Evolutionary conservation across 352 stramenopile genomes (phyloP).

Genomic region (Pythium brassicae): DNA sequence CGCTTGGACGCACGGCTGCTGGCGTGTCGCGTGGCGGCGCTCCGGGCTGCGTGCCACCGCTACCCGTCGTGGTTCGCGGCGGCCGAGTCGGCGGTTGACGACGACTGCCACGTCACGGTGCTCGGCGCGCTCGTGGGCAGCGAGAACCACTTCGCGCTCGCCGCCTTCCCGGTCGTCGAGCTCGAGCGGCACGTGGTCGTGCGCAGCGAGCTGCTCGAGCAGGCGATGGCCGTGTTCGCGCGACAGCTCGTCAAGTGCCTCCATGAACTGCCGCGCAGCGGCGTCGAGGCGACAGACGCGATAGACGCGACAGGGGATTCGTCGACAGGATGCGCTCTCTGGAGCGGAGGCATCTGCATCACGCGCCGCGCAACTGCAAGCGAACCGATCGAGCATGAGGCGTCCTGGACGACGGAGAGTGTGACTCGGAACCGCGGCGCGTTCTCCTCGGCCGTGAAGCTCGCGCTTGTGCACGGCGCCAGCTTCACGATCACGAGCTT

Average conservation of each 20-base stretch:
- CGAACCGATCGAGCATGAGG: neutral
- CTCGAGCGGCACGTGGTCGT: slow-evolving; percentile 40
- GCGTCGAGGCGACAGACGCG: too few species aligned
- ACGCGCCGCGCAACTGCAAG: neutral
- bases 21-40: neutral
- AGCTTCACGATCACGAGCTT: slow-evolving; percentile 25
- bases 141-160: slow-evolving; percentile 11
- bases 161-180: slow-evolving; percentile 11
- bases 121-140: slow-evolving; percentile 24
- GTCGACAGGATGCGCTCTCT: too few species aligned
- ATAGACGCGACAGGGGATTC: too few species aligned
- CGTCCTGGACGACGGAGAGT: slow-evolving; percentile 21
- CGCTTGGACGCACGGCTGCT: neutral
- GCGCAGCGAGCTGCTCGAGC: slow-evolving; percentile 29
- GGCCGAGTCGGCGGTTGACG: slow-evolving; percentile 10
- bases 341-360: slow-evolving; percentile 17
- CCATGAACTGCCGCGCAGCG: too few species aligned
- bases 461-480: slow-evolving; percentile 28
- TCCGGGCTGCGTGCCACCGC: neutral
- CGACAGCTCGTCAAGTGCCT: slow-evolving; percentile 40
- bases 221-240: slow-evolving; percentile 43
- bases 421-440: slow-evolving; percentile 23
- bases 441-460: slow-evolving; percentile 47
- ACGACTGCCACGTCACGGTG: slow-evolving; percentile 18
- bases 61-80: slow-evolving; percentile 4